Percentiles rank a stretch among this genome's conserved stretches.
These are phyloP conservation scores for Malassezia pachydermatis DNA, from an alignment of 1,284 basidiomycete species.

Conservation along the genomic window DNA sequence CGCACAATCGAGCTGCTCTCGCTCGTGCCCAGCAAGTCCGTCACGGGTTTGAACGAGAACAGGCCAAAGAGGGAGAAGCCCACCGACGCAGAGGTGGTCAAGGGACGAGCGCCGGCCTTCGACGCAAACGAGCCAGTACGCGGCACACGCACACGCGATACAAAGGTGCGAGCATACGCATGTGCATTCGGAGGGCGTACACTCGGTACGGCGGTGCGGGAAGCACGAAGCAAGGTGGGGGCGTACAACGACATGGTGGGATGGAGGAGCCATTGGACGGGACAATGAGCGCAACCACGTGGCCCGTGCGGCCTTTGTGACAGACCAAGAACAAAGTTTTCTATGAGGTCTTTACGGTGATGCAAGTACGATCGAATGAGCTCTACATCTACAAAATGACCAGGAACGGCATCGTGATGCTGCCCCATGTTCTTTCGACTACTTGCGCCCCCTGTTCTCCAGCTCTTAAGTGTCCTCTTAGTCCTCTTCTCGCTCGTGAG, in stretches of 20 bases:
- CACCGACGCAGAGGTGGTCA: neutral
- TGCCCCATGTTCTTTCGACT: conserved; percentile 3
- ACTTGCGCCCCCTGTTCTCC: neutral
- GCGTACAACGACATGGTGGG: conserved; percentile 3
- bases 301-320: conserved; percentile 13
- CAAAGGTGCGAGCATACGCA: conserved; percentile 1
- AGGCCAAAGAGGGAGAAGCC: conserved; percentile 13
- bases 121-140: neutral
- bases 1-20: conserved; percentile 14
- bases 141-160: neutral
- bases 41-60: neutral
- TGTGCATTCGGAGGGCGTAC: neutral
- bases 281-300: too few species aligned
- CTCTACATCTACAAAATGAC: too few species aligned
- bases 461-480: conserved; percentile 2
- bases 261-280: too few species aligned
- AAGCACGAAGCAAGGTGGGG: neutral
- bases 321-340: too few species aligned
- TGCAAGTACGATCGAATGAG: too few species aligned
- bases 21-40: conserved; percentile 9
- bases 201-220: neutral
- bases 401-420: neutral
- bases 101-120: neutral
- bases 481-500: conserved; percentile 14
- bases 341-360: too few species aligned